phyloP scores from a whole-genome alignment of 768 basidiomycete species.

The Leccinum imitatum region DNA sequence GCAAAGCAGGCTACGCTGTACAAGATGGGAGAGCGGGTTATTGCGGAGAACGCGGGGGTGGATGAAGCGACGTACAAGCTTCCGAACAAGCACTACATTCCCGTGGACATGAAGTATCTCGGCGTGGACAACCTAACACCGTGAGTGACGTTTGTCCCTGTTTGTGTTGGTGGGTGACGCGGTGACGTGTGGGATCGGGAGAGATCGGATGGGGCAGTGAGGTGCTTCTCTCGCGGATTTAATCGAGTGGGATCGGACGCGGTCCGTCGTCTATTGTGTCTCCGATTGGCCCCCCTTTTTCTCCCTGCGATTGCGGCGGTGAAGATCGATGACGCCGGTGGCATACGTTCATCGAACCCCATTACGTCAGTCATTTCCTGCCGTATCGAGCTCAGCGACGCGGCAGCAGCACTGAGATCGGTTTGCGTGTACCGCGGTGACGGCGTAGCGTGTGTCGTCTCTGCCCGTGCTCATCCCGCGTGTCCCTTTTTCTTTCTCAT shows the following conservation, averaged over 20 bases:
- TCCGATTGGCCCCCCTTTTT: slow-evolving; percentile 13
- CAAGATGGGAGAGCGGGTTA: slow-evolving; percentile 78
- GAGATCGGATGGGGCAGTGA: slow-evolving; percentile 8
- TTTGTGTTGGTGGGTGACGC: neutral
- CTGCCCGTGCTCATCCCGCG: neutral
- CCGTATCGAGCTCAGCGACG: neutral
- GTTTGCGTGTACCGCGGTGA: slow-evolving; percentile 20
- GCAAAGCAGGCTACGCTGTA: slow-evolving; percentile 77
- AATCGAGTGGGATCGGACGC: neutral
- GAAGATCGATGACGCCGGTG: slow-evolving; percentile 31
- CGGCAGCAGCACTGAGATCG: neutral
- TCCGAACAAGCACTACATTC: slow-evolving; percentile 95
- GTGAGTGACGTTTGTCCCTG: slow-evolving; percentile 38
- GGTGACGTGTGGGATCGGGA: slow-evolving; percentile 23
- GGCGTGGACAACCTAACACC: slow-evolving; percentile 69
- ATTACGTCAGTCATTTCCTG: slow-evolving; percentile 22
- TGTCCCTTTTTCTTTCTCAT: slow-evolving; percentile 4
- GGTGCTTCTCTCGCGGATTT: neutral
- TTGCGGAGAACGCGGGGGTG: slow-evolving; percentile 63
- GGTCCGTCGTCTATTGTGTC: neutral
- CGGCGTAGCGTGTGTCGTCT: neutral
- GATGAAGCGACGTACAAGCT: slow-evolving; percentile 66
- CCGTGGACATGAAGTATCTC: slow-evolving; percentile 77
- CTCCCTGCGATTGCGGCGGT: slow-evolving; percentile 16
- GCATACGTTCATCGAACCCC: slow-evolving; percentile 18